Base-by-base conservation (phyloP, 2,329 filamentous ascomycete genomes). In the Colletotrichum musicola region DNA sequence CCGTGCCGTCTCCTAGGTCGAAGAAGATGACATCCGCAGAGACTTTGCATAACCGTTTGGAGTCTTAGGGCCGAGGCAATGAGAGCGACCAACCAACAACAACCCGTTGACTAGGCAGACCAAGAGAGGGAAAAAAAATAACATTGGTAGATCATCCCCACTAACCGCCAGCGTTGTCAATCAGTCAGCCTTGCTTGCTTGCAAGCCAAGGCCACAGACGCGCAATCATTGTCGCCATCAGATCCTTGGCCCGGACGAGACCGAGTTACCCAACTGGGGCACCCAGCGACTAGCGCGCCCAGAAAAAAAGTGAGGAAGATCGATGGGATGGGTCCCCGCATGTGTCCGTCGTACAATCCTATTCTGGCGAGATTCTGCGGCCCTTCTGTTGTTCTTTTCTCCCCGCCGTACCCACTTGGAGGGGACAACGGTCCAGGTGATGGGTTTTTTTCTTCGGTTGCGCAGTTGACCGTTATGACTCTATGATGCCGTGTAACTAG, bases 141-240 rank as follows among this genome's bases (percentile, higher is more conserved):
- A 10, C 30, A 35, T 35, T 10, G 27, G 44, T 27, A 56, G 13
- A 55, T 40, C 38, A 35, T 30, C 30, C 63, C 49, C 62, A 10
- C 58, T 22, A 4, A 20, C 27, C 13, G 3, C 22, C 27, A 18
- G 12, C 47, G n/a, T 53, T 58, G 22, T 20, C 38, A 55, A 42
- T 50, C 47, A 59, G 56, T 57, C 60, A 60, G 57, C 65, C 61
- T 62, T 66, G 67, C 58, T 27, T n/a, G 18, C 44, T 46, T 18
- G 44, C 46, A 12, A 42, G 69, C 69, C 69, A 70, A 70, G 69
- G 57, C 59, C 42, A 30, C 54, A 70, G 70, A 71, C 70, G 64
- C 70, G 70, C 70, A 71, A 71, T 68, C 63, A 59, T 64, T 56
- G 60, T 68, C 66, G 69, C 69, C 66, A 71, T 64, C 51, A 44